Base-by-base conservation (phyloP, 805 yeast species). In the Hanseniaspora pseudoguilliermondii region DNA sequence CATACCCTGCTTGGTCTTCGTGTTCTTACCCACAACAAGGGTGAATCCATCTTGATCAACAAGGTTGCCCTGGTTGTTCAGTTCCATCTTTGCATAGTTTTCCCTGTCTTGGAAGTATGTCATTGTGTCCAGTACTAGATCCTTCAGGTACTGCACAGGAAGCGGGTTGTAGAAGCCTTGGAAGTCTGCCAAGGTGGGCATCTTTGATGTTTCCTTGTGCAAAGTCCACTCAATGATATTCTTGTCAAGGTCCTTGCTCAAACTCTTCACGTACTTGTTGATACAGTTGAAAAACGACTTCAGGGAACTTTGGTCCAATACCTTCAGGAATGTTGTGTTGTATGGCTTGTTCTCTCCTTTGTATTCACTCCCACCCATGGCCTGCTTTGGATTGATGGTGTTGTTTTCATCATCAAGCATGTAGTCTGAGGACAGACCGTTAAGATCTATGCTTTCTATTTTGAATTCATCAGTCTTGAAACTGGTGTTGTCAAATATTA, bases 11-110 rank as follows among this genome's bases (percentile, higher is more conserved):
- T 38, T 53, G 15, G 93, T 82, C 74, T 86, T 88, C 60, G 95
- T 79, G 65, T 86, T 90, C 50, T 86, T 76, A 11, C 93, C 88
- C 21, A 89, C 95, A 46, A 90, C 97, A 64, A 86, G 71, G 0
- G 95, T 88, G 71, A 90, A 90, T 2, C 97, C 97, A 67, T 90
- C 97, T 60, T 85, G 96, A 67, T 90, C 97, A 3, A 89, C 93
- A 35, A 79, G 63, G 47, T 78, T 75, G 29, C 77, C 75, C 72
- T 80, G 80, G 11, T 73, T 73, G 55, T 75, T 75, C 50, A 83
- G 67, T 49, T 76, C 77, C 39, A 80, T 82, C 32, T 73, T 72
- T 1, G 82, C 79, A 58, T 76, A 79, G 59, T 75, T 75, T 66
- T 91, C 97, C 29, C 82, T 78, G 55, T 74, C 70, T 62, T 84